Conservation (phyloP, 441 rosid genomes). For the Omphalea diandra region DNA sequence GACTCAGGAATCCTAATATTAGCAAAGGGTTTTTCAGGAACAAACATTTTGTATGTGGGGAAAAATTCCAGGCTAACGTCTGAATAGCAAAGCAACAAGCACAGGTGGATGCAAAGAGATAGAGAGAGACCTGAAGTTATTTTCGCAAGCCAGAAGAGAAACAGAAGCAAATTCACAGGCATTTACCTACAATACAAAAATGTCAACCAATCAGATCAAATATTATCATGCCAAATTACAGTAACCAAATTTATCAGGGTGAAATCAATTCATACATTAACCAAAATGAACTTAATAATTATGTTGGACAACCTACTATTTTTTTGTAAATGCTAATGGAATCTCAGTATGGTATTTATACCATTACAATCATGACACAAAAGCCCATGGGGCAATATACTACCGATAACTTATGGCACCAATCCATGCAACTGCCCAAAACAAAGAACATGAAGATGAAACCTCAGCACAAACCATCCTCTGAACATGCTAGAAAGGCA, state of each 20-base stretch:
- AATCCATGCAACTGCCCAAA: too few relatives aligned
- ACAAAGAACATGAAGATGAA: too few relatives aligned
- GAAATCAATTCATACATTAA: conserved; percentile 1
- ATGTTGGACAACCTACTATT: background rate
- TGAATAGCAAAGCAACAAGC: conserved; percentile 17
- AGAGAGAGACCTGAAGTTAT: conserved; percentile 59
- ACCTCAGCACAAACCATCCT: too few relatives aligned
- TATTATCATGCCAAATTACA: background rate
- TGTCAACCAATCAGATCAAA: conserved; percentile 8
- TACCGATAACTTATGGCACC: too few relatives aligned
- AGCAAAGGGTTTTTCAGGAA: conserved; percentile 17
- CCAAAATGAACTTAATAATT: background rate
- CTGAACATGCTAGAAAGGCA: too few relatives aligned
- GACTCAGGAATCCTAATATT: conserved; percentile 46
- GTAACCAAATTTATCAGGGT: background rate
- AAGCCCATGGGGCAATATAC: background rate
- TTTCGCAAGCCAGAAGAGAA: conserved; percentile 52
- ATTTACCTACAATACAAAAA: conserved; percentile 50
- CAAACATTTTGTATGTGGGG: conserved; percentile 3
- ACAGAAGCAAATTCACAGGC: conserved; percentile 70
- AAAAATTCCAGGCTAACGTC: conserved; percentile 18
- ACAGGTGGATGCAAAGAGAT: background rate
- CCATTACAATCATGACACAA: background rate
- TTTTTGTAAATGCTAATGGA: too few relatives aligned
- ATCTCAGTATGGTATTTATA: too few relatives aligned